Conservation (phyloP, 1,284 basidiomycete species). For the Termitomyces sp. region DNA sequence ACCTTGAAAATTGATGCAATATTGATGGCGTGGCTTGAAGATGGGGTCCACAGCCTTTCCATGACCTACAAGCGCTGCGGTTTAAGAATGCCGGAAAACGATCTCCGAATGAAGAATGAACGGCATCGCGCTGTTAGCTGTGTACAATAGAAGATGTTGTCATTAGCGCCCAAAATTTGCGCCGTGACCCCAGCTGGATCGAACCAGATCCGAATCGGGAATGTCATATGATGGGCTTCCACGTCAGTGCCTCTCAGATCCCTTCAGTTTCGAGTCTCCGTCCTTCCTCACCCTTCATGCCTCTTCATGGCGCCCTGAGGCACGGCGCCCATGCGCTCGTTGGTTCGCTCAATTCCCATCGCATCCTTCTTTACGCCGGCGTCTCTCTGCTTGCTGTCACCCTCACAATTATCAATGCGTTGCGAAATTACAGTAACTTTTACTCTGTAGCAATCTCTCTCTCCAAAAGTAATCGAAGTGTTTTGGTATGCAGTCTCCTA, state of each 20-base stretch:
- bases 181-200: no score
- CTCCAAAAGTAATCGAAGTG: conserved; percentile 86
- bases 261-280: background rate
- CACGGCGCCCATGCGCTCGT: conserved; percentile 34
- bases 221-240: background rate
- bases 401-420: conserved; percentile 72
- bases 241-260: background rate
- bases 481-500: conserved; percentile 58
- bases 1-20: background rate
- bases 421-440: conserved; percentile 86
- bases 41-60: background rate
- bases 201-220: background rate
- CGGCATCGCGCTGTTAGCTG: background rate
- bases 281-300: conserved; percentile 26
- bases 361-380: conserved; percentile 64
- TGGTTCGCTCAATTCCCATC: conserved; percentile 51
- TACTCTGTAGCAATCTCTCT: conserved; percentile 91
- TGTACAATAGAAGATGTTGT: background rate
- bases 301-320: conserved; percentile 31
- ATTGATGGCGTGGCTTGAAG: background rate
- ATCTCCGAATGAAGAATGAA: background rate
- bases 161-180: background rate
- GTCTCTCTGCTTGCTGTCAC: conserved; percentile 69
- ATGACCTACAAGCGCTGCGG: background rate
- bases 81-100: background rate